A percentile compares a stretch with the other conserved stretches of the same genome.
Conservation (phyloP, 805 yeast genomes). For the Candida loeiensis region DNA sequence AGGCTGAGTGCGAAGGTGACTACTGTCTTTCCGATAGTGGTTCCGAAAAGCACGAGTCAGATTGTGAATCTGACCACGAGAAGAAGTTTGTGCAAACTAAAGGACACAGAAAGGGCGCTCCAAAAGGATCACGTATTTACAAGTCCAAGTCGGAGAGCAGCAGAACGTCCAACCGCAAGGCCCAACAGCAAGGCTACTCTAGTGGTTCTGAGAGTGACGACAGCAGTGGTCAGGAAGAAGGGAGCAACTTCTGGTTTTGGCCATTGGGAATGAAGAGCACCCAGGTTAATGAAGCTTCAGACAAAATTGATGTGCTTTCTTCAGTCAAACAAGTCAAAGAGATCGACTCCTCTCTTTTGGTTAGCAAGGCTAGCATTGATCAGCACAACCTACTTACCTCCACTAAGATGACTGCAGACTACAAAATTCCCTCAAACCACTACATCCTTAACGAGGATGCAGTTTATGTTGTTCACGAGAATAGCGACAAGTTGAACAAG, state of each 20-base stretch:
- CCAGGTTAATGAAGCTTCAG: too few species aligned
- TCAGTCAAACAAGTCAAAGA: too few species aligned
- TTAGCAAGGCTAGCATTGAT: background rate
- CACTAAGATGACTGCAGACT: background rate
- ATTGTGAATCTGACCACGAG: constrained; percentile 1
- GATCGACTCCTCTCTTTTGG: constrained; percentile 1
- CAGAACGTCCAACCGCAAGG: background rate
- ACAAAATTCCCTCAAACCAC: background rate
- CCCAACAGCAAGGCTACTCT: constrained; percentile 1
- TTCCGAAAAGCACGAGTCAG: background rate
- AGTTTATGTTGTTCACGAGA: background rate
- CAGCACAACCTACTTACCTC: background rate
- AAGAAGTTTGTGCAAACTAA: background rate
- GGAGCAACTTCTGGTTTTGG: constrained; percentile 5
- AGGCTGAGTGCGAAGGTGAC: constrained; percentile 6
- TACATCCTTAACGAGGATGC: background rate
- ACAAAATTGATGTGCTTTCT: too few species aligned
- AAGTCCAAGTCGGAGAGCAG: background rate
- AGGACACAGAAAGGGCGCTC: background rate
- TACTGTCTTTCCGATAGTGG: constrained; percentile 4
- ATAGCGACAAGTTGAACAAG: background rate
- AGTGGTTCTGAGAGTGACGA: constrained; percentile 1
- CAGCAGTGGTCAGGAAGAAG: too few species aligned
- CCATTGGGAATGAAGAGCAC: constrained; percentile 1
- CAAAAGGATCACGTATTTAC: background rate